A percentile compares a stretch with the other conserved stretches of the same genome.
Conservation (phyloP, 1,284 basidiomycete genomes). For the Cryptococcus floricola region DNA sequence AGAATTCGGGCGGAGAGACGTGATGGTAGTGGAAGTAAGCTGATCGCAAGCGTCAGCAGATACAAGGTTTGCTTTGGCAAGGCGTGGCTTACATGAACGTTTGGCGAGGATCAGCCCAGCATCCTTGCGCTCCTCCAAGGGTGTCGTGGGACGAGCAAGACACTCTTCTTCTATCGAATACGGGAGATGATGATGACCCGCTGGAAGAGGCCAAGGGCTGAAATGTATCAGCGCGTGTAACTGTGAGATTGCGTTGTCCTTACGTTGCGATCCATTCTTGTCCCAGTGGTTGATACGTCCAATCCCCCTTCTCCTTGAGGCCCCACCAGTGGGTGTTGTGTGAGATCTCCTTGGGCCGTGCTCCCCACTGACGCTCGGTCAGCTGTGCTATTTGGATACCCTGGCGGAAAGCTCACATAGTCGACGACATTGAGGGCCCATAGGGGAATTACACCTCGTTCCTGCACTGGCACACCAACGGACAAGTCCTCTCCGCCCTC, state of each 20-base stretch:
- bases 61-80: background rate
- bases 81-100: constrained; percentile 5
- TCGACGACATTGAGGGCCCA: constrained; percentile 19
- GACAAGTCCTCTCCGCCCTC: constrained; percentile 10
- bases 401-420: constrained; percentile 17
- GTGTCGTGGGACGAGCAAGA: constrained; percentile 4
- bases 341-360: background rate
- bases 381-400: background rate
- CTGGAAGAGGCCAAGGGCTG: constrained; percentile 10
- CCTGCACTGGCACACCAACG: constrained; percentile 6
- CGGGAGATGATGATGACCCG: constrained; percentile 8
- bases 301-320: constrained; percentile 8
- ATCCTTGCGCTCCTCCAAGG: constrained; percentile 7
- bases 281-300: constrained; percentile 22
- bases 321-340: constrained; percentile 12
- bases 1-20: constrained; percentile 10
- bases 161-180: constrained; percentile 19
- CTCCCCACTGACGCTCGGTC: background rate
- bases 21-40: background rate
- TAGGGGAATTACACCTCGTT: constrained; percentile 16
- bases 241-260: background rate
- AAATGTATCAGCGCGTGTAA: background rate
- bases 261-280: constrained; percentile 23
- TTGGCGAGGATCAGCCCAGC: constrained; percentile 20
- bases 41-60: background rate